Evolutionary conservation across 345 rosid genomes (phyloP).

Genomic region (Lumnitzera littorea): DNA sequence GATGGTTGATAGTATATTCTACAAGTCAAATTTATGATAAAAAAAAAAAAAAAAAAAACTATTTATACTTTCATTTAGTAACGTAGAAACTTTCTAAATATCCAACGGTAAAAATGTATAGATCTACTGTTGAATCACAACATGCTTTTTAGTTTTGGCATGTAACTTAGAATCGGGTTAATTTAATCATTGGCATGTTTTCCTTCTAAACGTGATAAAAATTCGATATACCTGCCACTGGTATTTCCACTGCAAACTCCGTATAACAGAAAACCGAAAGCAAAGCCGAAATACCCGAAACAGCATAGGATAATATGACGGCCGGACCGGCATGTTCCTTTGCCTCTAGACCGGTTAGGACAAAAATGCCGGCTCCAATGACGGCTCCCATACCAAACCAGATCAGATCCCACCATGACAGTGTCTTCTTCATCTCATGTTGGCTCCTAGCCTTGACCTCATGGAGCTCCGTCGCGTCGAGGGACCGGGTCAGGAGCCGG

Average conservation of each 20-base stretch:
- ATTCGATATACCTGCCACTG: slow-evolving; percentile 47
- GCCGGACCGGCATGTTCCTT: slow-evolving; percentile 59
- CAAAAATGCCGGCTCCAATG: slow-evolving; percentile 85
- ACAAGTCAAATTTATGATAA: no score
- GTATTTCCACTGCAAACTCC: slow-evolving; percentile 94
- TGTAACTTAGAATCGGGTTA: no score
- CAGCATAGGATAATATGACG: slow-evolving; percentile 69
- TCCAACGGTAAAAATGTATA: no score
- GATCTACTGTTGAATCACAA: no score
- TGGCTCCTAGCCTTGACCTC: slow-evolving; percentile 74
- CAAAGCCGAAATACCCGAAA: slow-evolving; percentile 87
- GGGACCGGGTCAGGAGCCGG: slow-evolving; percentile 54
- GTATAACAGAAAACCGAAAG: slow-evolving; percentile 95
- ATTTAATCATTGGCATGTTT: no score
- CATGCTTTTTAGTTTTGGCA: no score
- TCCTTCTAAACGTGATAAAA: no score
- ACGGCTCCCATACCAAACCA: slow-evolving; percentile 97
- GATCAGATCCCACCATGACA: slow-evolving; percentile 92
- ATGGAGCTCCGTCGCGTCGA: slow-evolving; percentile 63
- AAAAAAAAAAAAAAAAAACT: no score
- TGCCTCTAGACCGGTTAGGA: slow-evolving; percentile 75
- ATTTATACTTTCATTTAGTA: no score
- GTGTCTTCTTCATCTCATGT: slow-evolving; percentile 79
- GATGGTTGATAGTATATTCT: no score
- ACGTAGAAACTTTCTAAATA: no score